phyloP scores from a whole-genome alignment of 257 asterid species.

The Linderniella brevidens region DNA sequence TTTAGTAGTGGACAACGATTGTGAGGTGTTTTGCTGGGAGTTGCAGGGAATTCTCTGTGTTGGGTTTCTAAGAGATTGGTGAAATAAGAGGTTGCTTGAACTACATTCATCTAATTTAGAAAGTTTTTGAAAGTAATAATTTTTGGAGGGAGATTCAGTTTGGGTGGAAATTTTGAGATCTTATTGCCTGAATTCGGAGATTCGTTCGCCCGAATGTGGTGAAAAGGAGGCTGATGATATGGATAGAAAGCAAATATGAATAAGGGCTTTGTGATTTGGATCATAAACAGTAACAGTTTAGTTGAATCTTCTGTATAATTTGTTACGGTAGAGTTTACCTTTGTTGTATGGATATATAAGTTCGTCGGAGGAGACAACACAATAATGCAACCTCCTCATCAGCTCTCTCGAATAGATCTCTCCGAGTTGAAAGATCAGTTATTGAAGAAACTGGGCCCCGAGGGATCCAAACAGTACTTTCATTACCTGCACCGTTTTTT shows the following conservation, averaged over 20 bases:
- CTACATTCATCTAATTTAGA: constrained; percentile 16
- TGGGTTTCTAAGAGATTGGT: constrained; percentile 18
- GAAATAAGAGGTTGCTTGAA: constrained; percentile 14
- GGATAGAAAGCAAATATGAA: too few relatives aligned
- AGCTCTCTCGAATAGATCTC: constrained; percentile 61
- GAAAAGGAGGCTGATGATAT: too few relatives aligned
- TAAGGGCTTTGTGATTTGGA: constrained; percentile 30
- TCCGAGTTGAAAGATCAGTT: constrained; percentile 63
- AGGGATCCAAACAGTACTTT: constrained; percentile 64
- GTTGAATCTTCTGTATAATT: constrained; percentile 14
- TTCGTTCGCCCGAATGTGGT: neutral
- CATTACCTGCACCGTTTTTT: constrained; percentile 50
- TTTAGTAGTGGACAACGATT: constrained; percentile 11
- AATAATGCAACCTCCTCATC: constrained; percentile 62
- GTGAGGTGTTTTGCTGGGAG: constrained; percentile 31
- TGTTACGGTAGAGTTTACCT: constrained; percentile 12
- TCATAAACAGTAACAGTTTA: constrained; percentile 31
- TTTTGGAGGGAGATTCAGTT: constrained; percentile 44
- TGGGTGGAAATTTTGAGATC: constrained; percentile 13
- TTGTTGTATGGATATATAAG: constrained; percentile 37
- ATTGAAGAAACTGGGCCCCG: constrained; percentile 63
- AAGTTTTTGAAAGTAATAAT: constrained; percentile 22
- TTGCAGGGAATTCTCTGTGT: constrained; percentile 24
- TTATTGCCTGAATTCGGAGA: too few relatives aligned
- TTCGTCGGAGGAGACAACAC: constrained; percentile 12